These are phyloP conservation scores for Globisporangium spinosum DNA, from an alignment of 352 stramenopile species.

Conservation along the genomic window DNA sequence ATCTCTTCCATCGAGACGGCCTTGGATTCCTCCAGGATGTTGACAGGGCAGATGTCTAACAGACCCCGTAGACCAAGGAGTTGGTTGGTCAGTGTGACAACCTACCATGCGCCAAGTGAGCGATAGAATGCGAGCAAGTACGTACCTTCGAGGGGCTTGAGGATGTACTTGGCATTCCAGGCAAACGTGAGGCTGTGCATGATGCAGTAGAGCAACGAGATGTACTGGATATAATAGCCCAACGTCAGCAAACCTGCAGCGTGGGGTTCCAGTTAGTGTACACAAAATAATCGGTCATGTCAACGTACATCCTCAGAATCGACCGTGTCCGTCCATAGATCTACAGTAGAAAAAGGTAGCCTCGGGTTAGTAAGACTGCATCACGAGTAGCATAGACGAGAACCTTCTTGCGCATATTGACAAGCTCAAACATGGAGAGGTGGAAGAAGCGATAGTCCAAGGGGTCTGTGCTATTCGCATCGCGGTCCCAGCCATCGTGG, in stretches of 20 bases:
- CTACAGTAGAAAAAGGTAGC: constrained; percentile 11
- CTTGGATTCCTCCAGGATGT: constrained; percentile 59
- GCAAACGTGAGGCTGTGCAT: constrained; percentile 61
- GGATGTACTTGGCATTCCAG: constrained; percentile 36
- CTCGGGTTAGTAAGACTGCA: not conserved
- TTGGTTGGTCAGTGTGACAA: too few relatives aligned
- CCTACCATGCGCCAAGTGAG: too few relatives aligned
- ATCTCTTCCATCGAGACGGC: constrained; percentile 42
- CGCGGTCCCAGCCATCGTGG: constrained; percentile 64
- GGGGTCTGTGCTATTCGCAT: constrained; percentile 41
- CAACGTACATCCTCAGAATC: constrained; percentile 61
- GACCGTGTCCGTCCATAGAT: constrained; percentile 67
- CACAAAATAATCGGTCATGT: not conserved
- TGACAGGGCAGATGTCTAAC: constrained; percentile 40
- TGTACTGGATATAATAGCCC: constrained; percentile 36
- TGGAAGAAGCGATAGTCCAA: constrained; percentile 76
- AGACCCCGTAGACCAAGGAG: too few relatives aligned
- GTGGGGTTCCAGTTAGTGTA: not conserved
- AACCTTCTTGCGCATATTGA: constrained; percentile 33
- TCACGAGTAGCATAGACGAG: not conserved
- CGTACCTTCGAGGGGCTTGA: constrained; percentile 53
- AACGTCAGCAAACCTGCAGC: not conserved
- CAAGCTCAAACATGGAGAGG: constrained; percentile 81
- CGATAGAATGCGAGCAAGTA: not conserved
- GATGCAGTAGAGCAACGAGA: constrained; percentile 78